These are phyloP conservation scores for Microbotryum saponariae DNA, from an alignment of 1,284 basidiomycete genomes.

Conservation along the genomic window DNA sequence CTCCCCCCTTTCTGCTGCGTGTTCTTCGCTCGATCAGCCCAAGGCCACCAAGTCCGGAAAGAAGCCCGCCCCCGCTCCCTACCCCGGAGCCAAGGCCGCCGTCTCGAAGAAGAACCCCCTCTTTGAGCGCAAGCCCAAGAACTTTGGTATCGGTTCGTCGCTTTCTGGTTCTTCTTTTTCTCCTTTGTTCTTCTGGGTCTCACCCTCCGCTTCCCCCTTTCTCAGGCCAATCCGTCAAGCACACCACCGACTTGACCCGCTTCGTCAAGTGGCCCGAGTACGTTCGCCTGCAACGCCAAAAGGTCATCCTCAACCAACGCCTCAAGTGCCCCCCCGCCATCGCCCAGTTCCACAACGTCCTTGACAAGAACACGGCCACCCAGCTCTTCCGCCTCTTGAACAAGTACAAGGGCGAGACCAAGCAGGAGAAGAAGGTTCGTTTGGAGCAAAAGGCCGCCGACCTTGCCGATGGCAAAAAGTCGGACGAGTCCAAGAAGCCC, in stretches of 20 bases:
- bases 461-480: conserved; percentile 68
- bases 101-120: conserved; percentile 83
- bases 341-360: conserved; percentile 92
- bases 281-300: conserved; percentile 94
- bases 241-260: conserved; percentile 82
- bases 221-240: conserved; percentile 87
- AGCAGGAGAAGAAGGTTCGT: conserved; percentile 96
- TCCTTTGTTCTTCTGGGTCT: not conserved
- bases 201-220: not conserved
- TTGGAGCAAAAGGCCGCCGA: conserved; percentile 67
- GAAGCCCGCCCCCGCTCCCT: conserved; percentile 25
- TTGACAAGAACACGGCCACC: conserved; percentile 99
- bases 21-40: not conserved
- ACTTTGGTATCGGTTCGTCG: conserved; percentile 85
- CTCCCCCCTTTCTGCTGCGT: not conserved
- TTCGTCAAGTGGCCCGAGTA: conserved; percentile 99
- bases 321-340: conserved; percentile 98
- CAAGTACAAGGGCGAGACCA: conserved; percentile 89
- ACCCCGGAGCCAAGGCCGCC: conserved; percentile 46
- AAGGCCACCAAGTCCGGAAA: conserved; percentile 14
- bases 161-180: not conserved
- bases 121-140: conserved; percentile 81
- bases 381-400: conserved; percentile 97
- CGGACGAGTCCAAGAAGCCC: conserved; percentile 51
- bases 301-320: conserved; percentile 96